These are phyloP conservation scores for Agaricus subrufescens DNA, from an alignment of 768 basidiomycete genomes.

Conservation along the genomic window DNA sequence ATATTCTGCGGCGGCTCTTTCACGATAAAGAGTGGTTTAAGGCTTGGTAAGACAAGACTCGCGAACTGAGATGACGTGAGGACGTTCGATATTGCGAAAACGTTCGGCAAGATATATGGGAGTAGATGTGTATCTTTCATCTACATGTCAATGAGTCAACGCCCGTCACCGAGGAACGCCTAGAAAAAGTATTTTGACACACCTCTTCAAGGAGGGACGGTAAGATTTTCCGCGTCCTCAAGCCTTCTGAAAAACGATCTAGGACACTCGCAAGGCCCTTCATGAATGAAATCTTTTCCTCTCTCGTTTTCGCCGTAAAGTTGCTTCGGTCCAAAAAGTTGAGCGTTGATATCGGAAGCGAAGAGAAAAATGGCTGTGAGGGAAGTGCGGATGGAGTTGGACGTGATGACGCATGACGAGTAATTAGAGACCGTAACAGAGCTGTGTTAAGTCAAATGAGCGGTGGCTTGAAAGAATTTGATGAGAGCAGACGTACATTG, in stretches of 20 bases:
- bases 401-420: slow-evolving; percentile 66
- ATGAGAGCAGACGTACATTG: slow-evolving; percentile 44
- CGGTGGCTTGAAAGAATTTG: not conserved
- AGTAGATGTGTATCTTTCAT: slow-evolving; percentile 94
- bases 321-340: slow-evolving; percentile 95
- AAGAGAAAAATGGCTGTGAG: slow-evolving; percentile 89
- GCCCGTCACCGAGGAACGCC: not conserved
- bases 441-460: slow-evolving; percentile 37
- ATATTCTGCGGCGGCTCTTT: slow-evolving; percentile 98
- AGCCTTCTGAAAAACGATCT: slow-evolving; percentile 80
- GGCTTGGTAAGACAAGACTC: slow-evolving; percentile 71
- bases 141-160: slow-evolving; percentile 28
- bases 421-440: slow-evolving; percentile 76
- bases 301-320: slow-evolving; percentile 88
- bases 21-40: slow-evolving; percentile 85
- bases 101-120: slow-evolving; percentile 94
- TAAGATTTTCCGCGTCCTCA: slow-evolving; percentile 83
- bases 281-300: slow-evolving; percentile 97
- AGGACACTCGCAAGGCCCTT: slow-evolving; percentile 81
- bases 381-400: slow-evolving; percentile 80
- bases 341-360: slow-evolving; percentile 90
- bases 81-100: slow-evolving; percentile 81
- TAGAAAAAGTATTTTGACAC: slow-evolving; percentile 1
- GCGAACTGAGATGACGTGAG: slow-evolving; percentile 81
- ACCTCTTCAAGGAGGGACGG: slow-evolving; percentile 94